Conservation (phyloP, 1,139 yeast genomes). For the Saccharomyces hybrid region DNA sequence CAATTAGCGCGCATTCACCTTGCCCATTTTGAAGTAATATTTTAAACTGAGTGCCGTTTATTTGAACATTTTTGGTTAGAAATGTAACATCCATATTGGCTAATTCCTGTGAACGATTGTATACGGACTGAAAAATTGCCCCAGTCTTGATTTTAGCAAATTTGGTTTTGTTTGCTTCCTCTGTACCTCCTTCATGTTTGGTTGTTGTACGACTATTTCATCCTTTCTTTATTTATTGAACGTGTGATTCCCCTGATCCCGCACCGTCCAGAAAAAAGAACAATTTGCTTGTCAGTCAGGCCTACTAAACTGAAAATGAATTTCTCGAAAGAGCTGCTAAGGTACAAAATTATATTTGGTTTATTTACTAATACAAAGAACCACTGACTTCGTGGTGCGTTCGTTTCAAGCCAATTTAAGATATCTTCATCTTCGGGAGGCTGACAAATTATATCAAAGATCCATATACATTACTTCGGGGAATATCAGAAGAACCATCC, state of each 20-base stretch:
- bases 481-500: background rate
- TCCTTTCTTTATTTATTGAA: background rate
- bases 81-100: conserved; percentile 8
- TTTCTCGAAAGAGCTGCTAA: background rate
- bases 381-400: background rate
- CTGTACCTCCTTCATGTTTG: background rate
- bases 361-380: background rate
- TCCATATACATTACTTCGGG: background rate
- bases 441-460: background rate
- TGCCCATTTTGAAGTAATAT: conserved; percentile 72
- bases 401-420: background rate
- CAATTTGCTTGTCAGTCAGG: background rate
- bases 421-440: background rate
- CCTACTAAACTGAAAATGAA: background rate
- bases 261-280: background rate
- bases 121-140: background rate
- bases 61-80: conserved; percentile 28
- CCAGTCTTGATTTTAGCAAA: background rate
- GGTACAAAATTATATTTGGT: background rate
- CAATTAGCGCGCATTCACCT: conserved; percentile 89
- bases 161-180: background rate
- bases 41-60: conserved; percentile 36
- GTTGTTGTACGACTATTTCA: background rate
- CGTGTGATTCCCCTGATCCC: background rate
- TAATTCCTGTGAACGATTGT: background rate